phyloP scores from a whole-genome alignment of 768 basidiomycete species.

The Amanita fuliginea region DNA sequence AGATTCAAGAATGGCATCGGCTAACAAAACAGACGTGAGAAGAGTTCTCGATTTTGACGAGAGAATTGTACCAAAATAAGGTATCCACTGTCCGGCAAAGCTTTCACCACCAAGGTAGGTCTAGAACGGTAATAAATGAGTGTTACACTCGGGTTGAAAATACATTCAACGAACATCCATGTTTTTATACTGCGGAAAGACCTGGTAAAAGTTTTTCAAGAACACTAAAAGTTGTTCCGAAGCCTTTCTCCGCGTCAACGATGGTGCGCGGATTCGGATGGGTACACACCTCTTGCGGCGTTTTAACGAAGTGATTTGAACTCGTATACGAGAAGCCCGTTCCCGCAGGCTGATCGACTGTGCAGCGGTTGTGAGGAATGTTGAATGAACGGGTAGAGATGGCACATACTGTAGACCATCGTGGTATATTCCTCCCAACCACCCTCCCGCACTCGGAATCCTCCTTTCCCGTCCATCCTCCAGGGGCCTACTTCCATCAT shows the following conservation, averaged over 20 bases:
- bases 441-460: slow-evolving; percentile 65
- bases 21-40: slow-evolving; percentile 25
- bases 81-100: slow-evolving; percentile 96
- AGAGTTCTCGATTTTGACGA: neutral
- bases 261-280: neutral
- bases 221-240: slow-evolving; percentile 75
- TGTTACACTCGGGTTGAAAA: neutral
- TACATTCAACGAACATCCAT: slow-evolving; percentile 58
- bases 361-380: neutral
- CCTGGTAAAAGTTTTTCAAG: slow-evolving; percentile 73
- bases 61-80: slow-evolving; percentile 64
- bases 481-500: slow-evolving; percentile 99
- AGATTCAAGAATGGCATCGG: slow-evolving; percentile 63
- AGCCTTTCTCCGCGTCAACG: slow-evolving; percentile 34
- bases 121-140: slow-evolving; percentile 27
- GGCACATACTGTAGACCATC: slow-evolving; percentile 76
- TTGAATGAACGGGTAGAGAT: neutral
- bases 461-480: slow-evolving; percentile 61
- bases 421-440: slow-evolving; percentile 98
- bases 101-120: slow-evolving; percentile 96
- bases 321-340: slow-evolving; percentile 89
- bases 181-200: slow-evolving; percentile 80
- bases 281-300: slow-evolving; percentile 45
- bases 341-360: slow-evolving; percentile 97
- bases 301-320: slow-evolving; percentile 77